Evolutionary conservation across 139 green algal genomes (phyloP), one percentile per base, ranked within the genome.

Genomic region (Eudorina sp.): DNA sequence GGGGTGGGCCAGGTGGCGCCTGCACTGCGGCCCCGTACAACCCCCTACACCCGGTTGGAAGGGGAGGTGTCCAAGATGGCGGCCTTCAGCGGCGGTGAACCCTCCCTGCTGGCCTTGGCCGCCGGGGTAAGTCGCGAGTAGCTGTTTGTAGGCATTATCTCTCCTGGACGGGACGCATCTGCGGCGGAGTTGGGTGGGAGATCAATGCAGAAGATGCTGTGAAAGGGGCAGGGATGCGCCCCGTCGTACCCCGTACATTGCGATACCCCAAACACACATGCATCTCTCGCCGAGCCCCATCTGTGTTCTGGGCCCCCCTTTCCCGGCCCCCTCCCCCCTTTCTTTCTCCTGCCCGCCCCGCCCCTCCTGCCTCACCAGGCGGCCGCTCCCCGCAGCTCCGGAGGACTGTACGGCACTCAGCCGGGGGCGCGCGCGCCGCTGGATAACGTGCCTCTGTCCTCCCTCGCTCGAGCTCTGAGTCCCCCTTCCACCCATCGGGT

Each of bases 361-460:
- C n/a, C 36, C 19, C 66, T 4, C 29, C 18, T 29, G 1, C 66
- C 34, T 3, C 64, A 73, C 2, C 66, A 48, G 7, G 27, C 11
- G 7, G 8, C 14, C 45, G 34, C 73, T 6, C 13, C 43, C 2
- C 73, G 73, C 25, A 82, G 73, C 73, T n/a, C 43, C 23, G 73
- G 73, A 4, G 73, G 73, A 45, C 73, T 82, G 73, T 82, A 82
- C 46, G 45, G 4, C 45, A 64, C 27, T 29, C 73, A 23, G 23
- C 46, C 73, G n/a, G 73, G 46, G 29, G 45, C 73, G 45, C 43
- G 45, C 34, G 8, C n/a, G 4, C 70, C 70, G 25, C 21, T 34
- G 23, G 41, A 79, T 46, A 53, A 82, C 48, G 46, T 82, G 9
- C 73, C 73, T 8, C n/a, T 41, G 38, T 82, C 73, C 29, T 62